A percentile compares a stretch with the other conserved stretches of the same genome.
phyloP scores from a whole-genome alignment of 2,329 filamentous ascomycete genomes.

The Ophiocordyceps camponoti-leonardi region DNA sequence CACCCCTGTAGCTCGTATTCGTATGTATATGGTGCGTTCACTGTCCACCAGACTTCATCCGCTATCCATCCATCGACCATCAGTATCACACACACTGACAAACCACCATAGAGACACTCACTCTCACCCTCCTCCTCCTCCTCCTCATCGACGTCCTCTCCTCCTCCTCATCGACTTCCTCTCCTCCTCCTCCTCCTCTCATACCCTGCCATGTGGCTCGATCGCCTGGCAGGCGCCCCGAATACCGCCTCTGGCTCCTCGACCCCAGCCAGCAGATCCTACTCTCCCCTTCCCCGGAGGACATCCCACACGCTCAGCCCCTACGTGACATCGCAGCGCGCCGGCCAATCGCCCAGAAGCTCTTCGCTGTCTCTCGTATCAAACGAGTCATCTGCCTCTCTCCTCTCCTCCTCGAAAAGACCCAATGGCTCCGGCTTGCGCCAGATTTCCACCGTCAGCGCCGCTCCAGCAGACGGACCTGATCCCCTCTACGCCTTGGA shows the following conservation, averaged over 20 bases:
- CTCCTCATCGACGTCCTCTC: neutral
- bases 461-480: slow-evolving; percentile 25
- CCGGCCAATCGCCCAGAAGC: slow-evolving; percentile 49
- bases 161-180: neutral
- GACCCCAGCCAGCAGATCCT: slow-evolving; percentile 50
- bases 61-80: too few species aligned
- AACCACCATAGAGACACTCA: too few species aligned
- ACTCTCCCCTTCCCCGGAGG: slow-evolving; percentile 52
- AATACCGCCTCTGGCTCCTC: slow-evolving; percentile 39
- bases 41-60: too few species aligned
- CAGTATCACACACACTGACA: too few species aligned
- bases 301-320: slow-evolving; percentile 53
- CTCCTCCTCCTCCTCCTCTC: slow-evolving; percentile 1
- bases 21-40: too few species aligned
- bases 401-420: slow-evolving; percentile 46
- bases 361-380: slow-evolving; percentile 67
- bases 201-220: slow-evolving; percentile 60
- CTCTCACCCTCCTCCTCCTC: neutral
- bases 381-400: slow-evolving; percentile 60
- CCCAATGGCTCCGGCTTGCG: slow-evolving; percentile 53
- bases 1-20: too few species aligned
- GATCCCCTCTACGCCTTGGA: slow-evolving; percentile 58
- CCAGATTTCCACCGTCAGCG: slow-evolving; percentile 24
- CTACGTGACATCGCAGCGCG: slow-evolving; percentile 49
- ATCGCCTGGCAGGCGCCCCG: slow-evolving; percentile 57